Conservation (phyloP, 208 protist genomes). For the Leishmania arabica region DNA sequence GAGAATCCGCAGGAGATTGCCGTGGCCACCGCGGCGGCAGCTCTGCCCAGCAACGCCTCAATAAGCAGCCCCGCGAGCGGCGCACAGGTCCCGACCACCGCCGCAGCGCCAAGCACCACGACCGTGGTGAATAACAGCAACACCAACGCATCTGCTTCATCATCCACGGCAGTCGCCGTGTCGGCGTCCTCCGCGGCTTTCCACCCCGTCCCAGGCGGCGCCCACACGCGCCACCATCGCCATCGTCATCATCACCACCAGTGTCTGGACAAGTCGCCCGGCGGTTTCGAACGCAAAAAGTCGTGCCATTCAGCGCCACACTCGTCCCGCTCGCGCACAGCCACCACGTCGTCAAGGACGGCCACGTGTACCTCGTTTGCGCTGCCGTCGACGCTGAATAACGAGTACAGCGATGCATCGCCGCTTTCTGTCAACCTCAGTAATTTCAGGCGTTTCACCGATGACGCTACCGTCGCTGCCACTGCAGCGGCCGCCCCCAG, state of each 20-base stretch:
- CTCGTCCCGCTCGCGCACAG: background rate
- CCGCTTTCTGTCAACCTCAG: background rate
- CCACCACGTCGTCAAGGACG: background rate
- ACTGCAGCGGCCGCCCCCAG: background rate
- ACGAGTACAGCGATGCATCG: constrained; percentile 4
- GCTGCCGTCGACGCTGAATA: constrained; percentile 12
- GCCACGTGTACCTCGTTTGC: constrained; percentile 19
- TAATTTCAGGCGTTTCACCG: background rate
- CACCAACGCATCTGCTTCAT: background rate
- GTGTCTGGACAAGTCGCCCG: background rate
- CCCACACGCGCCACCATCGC: constrained; percentile 2
- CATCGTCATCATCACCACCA: constrained; percentile 5
- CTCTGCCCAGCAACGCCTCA: background rate
- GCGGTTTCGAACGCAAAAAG: background rate
- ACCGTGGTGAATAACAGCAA: background rate
- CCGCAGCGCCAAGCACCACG: background rate
- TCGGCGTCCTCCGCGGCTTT: background rate
- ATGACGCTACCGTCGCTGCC: background rate
- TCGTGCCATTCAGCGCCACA: background rate
- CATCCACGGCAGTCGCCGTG: background rate
- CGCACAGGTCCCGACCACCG: background rate
- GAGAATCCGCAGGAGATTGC: constrained; percentile 20
- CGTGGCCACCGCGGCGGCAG: background rate
- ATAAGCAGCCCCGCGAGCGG: background rate
- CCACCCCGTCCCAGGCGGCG: no score